Base-by-base conservation (phyloP, 2,329 filamentous ascomycete genomes). In the Fusarium temperatum region DNA sequence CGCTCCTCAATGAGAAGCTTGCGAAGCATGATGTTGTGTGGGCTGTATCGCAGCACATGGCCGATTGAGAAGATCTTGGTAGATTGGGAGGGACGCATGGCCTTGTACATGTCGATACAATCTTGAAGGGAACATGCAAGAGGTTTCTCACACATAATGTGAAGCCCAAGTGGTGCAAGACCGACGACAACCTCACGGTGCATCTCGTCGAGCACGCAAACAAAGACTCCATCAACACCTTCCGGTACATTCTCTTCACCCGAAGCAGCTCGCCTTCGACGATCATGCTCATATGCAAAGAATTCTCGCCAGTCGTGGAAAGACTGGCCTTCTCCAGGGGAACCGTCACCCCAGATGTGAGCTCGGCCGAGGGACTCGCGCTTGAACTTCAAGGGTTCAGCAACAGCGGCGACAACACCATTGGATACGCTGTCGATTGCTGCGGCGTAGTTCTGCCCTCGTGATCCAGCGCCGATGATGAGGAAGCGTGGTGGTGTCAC, bases 91-190 rank as follows among this genome's bases (percentile, higher is more conserved):
- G 82, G 80, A 20, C 83, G 80, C 72, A 94, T 80, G 3, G 91
- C 87, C 55, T 84, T 83, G 81, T 91, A 94, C 78, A 97, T 96
- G 48, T 86, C 86, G 41, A 98, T 84, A 79, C 95, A 98, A 77
- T 96, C 94, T 24, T 87, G 82, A 35, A 98, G 84, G 0, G 89
- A 92, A 28, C 94, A 94, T 1, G 95, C 94, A 61, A 99, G 84
- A 6, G 96, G 96, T 84, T 99, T 99, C 86, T 99, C 96, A 81
- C 95, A 97, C 87, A 98, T 93, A 73, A 98, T 90, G 81, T 98
- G 95, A 54, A 98, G 84, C 6, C 89, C 80, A 85, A 91, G 83
- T 18, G 89, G 89, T 3, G 93, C 92, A 59, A 98, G 87, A 3
- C 90, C 93, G 48, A 92, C 87, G 28, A 98, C 89, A 54, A 96